Percentiles rank a stretch among this genome's conserved stretches.
These are phyloP conservation scores for Colletotrichum sp. DNA, from an alignment of 2,329 filamentous ascomycete species.

Conservation along the genomic window DNA sequence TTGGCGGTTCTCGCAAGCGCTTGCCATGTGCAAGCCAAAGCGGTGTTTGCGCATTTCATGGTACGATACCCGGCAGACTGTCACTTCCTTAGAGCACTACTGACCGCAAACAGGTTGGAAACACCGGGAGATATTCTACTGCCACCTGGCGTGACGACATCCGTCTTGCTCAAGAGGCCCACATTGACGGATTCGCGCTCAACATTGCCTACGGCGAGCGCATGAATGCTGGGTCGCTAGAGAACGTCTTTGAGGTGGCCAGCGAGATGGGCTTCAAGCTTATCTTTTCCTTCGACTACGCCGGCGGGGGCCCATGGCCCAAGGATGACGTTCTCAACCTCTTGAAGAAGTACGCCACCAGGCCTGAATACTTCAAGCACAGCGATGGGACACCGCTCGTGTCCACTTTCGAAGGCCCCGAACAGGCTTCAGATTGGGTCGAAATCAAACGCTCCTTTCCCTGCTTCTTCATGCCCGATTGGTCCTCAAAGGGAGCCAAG, in stretches of 20 bases:
- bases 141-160: constrained; percentile 32
- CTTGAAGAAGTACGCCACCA: background rate
- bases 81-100: background rate
- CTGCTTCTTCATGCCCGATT: constrained; percentile 50
- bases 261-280: background rate
- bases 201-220: constrained; percentile 10
- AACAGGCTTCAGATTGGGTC: constrained; percentile 44
- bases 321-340: background rate
- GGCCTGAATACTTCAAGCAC: constrained; percentile 21
- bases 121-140: constrained; percentile 17
- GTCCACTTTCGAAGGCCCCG: constrained; percentile 48
- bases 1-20: background rate
- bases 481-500: constrained; percentile 39
- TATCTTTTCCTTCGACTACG: constrained; percentile 7
- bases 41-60: constrained; percentile 1
- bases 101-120: background rate
- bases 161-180: constrained; percentile 1
- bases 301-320: background rate
- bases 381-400: constrained; percentile 34
- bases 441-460: constrained; percentile 41
- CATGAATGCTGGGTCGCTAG: constrained; percentile 10
- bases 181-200: constrained; percentile 16
- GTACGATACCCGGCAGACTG: fast-evolving
- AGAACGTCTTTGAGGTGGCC: background rate
- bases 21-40: background rate